phyloP scores from a whole-genome alignment of 1,284 basidiomycete species.

The Cryptococcus neoformans region DNA sequence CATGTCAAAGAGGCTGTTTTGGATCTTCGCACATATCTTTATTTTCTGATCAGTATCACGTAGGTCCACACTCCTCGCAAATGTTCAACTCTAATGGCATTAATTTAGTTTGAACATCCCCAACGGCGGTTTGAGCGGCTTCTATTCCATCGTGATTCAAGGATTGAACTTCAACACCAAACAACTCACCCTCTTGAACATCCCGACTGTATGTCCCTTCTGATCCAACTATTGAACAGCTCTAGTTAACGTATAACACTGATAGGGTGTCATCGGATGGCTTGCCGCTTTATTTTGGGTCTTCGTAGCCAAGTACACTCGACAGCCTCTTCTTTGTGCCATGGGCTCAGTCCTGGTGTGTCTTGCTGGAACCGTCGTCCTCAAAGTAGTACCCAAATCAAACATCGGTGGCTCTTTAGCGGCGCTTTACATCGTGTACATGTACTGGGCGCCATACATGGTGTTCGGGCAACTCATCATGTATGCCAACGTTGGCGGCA shows the following conservation, averaged over 20 bases:
- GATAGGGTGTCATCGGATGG: no score
- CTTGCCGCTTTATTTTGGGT: no score
- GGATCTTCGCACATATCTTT: conserved; percentile 11
- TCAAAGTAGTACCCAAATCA: no score
- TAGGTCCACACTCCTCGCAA: no score
- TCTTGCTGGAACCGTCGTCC: no score
- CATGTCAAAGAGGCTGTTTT: conserved; percentile 29
- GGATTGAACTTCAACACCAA: conserved; percentile 12
- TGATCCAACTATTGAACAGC: no score
- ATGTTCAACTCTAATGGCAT: no score
- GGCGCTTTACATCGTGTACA: conserved; percentile 20
- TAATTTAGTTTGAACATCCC: no score
- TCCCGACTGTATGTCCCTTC: conserved; percentile 23
- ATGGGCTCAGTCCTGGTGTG: no score
- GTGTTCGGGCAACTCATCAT: conserved; percentile 6
- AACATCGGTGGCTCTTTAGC: conserved; percentile 21
- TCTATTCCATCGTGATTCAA: conserved; percentile 22
- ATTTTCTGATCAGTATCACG: conserved; percentile 9
- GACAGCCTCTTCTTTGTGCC: no score
- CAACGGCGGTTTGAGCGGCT: neutral
- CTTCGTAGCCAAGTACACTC: no score
- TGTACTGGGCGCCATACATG: conserved; percentile 28
- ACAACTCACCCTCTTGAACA: conserved; percentile 26
- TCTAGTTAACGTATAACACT: no score
- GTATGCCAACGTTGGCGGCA: conserved; percentile 28